Conservation (phyloP, 2,329 filamentous ascomycete genomes). For the Microsporum canis region DNA sequence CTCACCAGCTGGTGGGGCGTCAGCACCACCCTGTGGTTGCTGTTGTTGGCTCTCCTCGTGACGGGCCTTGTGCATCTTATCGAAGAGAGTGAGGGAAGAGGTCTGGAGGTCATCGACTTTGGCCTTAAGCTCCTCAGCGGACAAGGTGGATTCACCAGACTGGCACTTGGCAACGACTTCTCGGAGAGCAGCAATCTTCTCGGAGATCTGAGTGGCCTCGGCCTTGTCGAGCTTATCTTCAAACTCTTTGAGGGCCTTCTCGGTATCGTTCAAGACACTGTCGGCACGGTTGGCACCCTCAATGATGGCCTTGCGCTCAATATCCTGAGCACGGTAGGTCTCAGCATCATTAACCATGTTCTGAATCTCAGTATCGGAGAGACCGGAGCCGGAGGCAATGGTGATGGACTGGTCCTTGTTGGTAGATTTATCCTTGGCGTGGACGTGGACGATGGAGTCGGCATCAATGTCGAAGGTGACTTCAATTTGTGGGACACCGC, state of each 20-base stretch:
- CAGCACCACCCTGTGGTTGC: constrained; percentile 36
- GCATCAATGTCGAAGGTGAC: constrained; percentile 98
- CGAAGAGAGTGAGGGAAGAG: constrained; percentile 90
- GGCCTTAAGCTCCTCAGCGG: constrained; percentile 88
- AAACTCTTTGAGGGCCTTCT: constrained; percentile 95
- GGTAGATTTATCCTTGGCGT: constrained; percentile 98
- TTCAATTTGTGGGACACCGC: constrained; percentile 91
- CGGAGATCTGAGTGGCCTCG: constrained; percentile 81
- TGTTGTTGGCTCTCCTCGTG: constrained; percentile 51
- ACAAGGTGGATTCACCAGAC: constrained; percentile 74
- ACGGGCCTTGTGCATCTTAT: constrained; percentile 99
- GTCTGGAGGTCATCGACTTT: constrained; percentile 98
- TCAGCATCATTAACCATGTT: constrained; percentile 97
- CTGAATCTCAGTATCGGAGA: constrained; percentile 88
- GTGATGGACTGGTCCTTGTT: constrained; percentile 99
- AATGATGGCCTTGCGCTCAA: constrained; percentile 91
- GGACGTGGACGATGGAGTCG: constrained; percentile 94
- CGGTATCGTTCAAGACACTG: constrained; percentile 90
- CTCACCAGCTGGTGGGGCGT: constrained; percentile 38
- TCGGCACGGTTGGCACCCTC: constrained; percentile 97
- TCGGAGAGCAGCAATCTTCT: constrained; percentile 79
- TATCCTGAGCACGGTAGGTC: constrained; percentile 88
- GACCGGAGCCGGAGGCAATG: constrained; percentile 93
- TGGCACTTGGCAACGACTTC: constrained; percentile 92
- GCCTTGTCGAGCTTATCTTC: constrained; percentile 93